Conservation (phyloP, 2,329 filamentous ascomycete species). For the Coniochaeta hoffmannii region DNA sequence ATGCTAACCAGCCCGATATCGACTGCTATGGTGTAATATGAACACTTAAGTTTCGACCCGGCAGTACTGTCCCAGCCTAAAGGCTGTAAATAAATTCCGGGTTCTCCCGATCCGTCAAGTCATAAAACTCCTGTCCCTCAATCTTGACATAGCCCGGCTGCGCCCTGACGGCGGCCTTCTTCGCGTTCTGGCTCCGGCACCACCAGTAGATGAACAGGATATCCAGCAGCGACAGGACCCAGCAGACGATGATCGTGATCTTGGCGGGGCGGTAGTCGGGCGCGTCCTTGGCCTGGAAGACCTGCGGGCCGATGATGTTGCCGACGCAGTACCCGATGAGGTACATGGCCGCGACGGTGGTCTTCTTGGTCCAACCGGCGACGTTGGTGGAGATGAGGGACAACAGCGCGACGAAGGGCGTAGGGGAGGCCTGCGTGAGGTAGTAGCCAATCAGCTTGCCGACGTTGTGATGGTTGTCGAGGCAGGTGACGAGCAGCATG, state of each 20-base stretch:
- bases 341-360: constrained; percentile 47
- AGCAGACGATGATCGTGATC: constrained; percentile 56
- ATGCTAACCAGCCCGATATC: too few species aligned
- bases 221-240: constrained; percentile 41
- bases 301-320: constrained; percentile 52
- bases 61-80: constrained; percentile 17
- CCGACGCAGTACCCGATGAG: constrained; percentile 44
- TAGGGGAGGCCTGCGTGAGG: constrained; percentile 51
- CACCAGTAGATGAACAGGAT: constrained; percentile 56
- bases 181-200: constrained; percentile 49
- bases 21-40: too few species aligned
- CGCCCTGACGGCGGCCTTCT: constrained; percentile 45
- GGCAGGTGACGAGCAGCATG: constrained; percentile 55
- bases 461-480: constrained; percentile 48
- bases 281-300: constrained; percentile 47
- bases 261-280: constrained; percentile 56
- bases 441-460: constrained; percentile 60
- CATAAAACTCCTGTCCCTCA: constrained; percentile 61
- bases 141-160: constrained; percentile 50
- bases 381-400: constrained; percentile 57
- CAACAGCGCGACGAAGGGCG: constrained; percentile 56
- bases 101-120: constrained; percentile 61
- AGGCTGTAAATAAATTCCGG: constrained; percentile 55
- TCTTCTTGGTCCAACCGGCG: constrained; percentile 50
- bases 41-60: too few species aligned